Evolutionary conservation across 495 filamentous ascomycete species (phyloP).

Genomic region (Penicillium robsamsonii): DNA sequence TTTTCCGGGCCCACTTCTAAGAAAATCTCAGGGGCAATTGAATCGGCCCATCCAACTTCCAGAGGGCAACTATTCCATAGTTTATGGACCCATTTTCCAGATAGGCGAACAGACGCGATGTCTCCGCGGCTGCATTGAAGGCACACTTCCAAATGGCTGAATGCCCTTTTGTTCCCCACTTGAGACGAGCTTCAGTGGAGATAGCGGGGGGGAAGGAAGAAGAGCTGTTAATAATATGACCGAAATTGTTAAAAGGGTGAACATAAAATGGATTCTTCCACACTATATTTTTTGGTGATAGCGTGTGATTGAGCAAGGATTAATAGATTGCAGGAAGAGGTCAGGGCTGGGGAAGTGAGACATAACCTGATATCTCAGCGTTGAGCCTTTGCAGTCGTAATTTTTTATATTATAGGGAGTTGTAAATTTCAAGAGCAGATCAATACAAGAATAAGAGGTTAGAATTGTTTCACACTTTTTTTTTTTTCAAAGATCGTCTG

Average conservation of each 20-base stretch:
- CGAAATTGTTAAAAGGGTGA: background rate
- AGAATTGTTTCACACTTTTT: conserved; percentile 7
- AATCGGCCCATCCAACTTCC: too few species aligned
- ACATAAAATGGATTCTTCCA: background rate
- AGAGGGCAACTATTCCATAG: background rate
- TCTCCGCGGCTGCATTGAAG: conserved; percentile 7
- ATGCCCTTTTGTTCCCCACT: background rate
- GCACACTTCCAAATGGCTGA: conserved; percentile 6
- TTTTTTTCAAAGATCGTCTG: conserved; percentile 14
- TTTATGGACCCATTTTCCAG: background rate
- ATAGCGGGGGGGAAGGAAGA: background rate
- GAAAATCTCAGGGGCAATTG: conserved; percentile 1
- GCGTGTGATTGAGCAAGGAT: conserved; percentile 6
- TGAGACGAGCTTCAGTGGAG: conserved; percentile 6
- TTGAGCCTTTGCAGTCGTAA: background rate
- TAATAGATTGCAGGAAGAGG: conserved; percentile 5
- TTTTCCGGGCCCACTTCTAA: background rate
- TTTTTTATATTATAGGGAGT: background rate
- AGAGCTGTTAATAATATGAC: background rate
- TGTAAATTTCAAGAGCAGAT: background rate
- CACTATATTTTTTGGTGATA: background rate
- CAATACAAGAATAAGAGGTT: background rate
- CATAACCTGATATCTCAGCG: background rate
- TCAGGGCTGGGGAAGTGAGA: background rate
- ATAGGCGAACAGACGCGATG: conserved; percentile 13